Conservation (phyloP, 2,329 filamentous ascomycete genomes). For the Oidium heveae region DNA sequence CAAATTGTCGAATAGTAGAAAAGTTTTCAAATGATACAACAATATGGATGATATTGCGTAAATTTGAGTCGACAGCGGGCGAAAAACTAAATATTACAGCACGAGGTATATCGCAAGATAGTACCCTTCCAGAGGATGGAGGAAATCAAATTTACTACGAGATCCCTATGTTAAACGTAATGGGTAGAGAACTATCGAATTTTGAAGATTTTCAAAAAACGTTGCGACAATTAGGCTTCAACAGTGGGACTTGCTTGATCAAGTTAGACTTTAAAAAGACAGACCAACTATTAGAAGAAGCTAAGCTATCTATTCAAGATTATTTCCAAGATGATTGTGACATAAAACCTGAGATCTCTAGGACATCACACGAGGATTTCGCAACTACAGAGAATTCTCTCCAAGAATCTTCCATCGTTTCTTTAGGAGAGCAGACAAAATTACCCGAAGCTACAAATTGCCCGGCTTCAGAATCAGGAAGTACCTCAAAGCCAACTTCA, state of each 20-base stretch:
- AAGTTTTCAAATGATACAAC: constrained; percentile 77
- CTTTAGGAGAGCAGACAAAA: constrained; percentile 1
- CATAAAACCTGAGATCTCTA: constrained; percentile 2
- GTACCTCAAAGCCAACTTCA: constrained; percentile 1
- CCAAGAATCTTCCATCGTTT: constrained; percentile 3
- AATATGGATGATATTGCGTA: constrained; percentile 69
- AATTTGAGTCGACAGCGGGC: constrained; percentile 53
- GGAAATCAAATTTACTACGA: constrained; percentile 70
- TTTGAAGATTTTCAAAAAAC: constrained; percentile 77
- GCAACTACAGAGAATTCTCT: constrained; percentile 4
- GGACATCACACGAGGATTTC: constrained; percentile 3
- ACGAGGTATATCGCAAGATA: constrained; percentile 30
- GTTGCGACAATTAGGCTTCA: constrained; percentile 64
- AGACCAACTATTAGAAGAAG: constrained; percentile 56
- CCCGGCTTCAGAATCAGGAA: constrained; percentile 3
- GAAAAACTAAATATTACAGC: constrained; percentile 59
- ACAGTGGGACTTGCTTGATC: constrained; percentile 57
- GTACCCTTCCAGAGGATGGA: constrained; percentile 26
- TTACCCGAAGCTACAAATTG: neutral
- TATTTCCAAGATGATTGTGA: constrained; percentile 30
- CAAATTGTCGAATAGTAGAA: constrained; percentile 45
- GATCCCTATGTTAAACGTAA: constrained; percentile 58
- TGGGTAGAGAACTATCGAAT: constrained; percentile 52
- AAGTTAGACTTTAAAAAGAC: constrained; percentile 54
- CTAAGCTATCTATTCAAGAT: constrained; percentile 54